Conservation (phyloP, 805 yeast genomes). For the Zygoascus tannicola region DNA sequence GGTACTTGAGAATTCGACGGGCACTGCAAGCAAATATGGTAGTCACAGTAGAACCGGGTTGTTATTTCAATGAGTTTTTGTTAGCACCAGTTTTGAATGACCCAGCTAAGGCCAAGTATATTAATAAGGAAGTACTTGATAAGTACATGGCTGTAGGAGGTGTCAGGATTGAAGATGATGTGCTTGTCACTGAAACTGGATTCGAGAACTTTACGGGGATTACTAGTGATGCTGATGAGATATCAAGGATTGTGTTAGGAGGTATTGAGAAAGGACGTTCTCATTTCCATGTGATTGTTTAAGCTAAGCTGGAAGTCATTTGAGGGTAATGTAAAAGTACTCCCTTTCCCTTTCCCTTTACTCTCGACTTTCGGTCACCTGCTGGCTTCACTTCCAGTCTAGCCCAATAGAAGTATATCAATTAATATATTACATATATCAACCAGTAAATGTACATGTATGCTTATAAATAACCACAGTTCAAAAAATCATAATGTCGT, state of each 20-base stretch:
- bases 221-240: constrained; percentile 79
- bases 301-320: too few species aligned
- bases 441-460: too few species aligned
- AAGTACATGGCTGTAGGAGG: constrained; percentile 91
- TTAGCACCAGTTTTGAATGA: constrained; percentile 48
- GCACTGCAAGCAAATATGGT: constrained; percentile 66
- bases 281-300: constrained; percentile 53
- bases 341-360: too few species aligned
- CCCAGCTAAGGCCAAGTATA: constrained; percentile 42
- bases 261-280: constrained; percentile 53
- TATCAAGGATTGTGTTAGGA: constrained; percentile 60
- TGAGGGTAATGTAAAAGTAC: too few species aligned
- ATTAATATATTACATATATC: too few species aligned
- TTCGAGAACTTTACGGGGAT: constrained; percentile 72
- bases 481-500: too few species aligned
- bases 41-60: constrained; percentile 91
- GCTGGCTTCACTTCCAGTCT: too few species aligned
- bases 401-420: too few species aligned
- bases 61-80: constrained; percentile 79
- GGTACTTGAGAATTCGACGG: constrained; percentile 75
- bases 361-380: too few species aligned
- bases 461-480: too few species aligned
- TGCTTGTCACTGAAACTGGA: constrained; percentile 68
- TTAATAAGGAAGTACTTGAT: constrained; percentile 56
- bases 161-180: constrained; percentile 91